These are phyloP conservation scores for Candida namnaoensis DNA, from an alignment of 805 yeast species.

Conservation along the genomic window DNA sequence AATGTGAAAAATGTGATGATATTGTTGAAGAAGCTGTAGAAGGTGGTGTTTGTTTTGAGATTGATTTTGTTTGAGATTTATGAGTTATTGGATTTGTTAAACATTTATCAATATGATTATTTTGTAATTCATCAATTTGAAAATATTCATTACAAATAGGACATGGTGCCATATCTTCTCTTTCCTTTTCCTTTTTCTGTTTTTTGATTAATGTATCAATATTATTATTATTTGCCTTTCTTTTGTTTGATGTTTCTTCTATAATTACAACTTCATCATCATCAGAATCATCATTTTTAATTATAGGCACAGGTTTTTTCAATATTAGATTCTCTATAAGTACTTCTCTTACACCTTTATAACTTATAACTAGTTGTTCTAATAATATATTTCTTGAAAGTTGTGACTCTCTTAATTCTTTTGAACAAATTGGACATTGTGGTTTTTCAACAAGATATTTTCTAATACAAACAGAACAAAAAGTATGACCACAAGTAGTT, in stretches of 20 bases:
- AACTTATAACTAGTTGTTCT: constrained; percentile 63
- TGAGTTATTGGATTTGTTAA: constrained; percentile 22
- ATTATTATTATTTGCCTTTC: constrained; percentile 4
- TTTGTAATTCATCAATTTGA: constrained; percentile 43
- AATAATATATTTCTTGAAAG: constrained; percentile 57
- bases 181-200: constrained; percentile 8
- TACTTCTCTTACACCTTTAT: constrained; percentile 30
- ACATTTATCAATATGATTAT: constrained; percentile 52
- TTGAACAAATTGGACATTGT: constrained; percentile 72
- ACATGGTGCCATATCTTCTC: constrained; percentile 36
- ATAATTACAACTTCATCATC: constrained; percentile 23
- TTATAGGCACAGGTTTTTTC: neutral
- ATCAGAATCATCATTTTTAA: constrained; percentile 3
- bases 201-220: constrained; percentile 11
- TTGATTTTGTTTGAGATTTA: constrained; percentile 2
- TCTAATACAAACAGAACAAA: constrained; percentile 82
- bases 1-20: no score
- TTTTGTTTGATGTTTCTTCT: constrained; percentile 13
- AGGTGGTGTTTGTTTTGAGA: constrained; percentile 2
- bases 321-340: constrained; percentile 23
- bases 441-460: constrained; percentile 51
- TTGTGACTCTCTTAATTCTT: constrained; percentile 61
- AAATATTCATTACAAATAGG: constrained; percentile 52
- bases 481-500: constrained; percentile 82
- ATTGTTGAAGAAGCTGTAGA: constrained; percentile 16